These are phyloP conservation scores for Erythrophleum fordii DNA, from an alignment of 306 rosid genomes.

Conservation along the genomic window DNA sequence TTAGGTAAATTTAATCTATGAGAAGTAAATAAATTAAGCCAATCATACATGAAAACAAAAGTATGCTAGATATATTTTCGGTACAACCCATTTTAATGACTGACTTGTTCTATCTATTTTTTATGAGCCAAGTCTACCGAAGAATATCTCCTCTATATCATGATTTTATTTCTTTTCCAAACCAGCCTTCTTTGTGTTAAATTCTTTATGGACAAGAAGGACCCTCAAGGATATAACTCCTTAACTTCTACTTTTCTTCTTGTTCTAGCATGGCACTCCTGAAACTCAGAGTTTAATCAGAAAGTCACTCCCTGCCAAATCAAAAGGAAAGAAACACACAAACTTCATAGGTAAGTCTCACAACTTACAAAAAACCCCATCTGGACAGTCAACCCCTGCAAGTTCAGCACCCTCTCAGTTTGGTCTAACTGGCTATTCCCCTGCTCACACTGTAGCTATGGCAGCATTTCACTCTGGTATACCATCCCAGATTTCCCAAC, in stretches of 20 bases:
- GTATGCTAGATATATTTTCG: too few species aligned
- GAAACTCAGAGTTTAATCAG: conserved; percentile 48
- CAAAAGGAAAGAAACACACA: conserved; percentile 55
- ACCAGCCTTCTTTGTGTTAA: background rate
- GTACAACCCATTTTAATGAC: too few species aligned
- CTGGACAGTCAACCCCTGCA: conserved; percentile 35
- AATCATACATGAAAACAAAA: too few species aligned
- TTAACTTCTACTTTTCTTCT: conserved; percentile 13
- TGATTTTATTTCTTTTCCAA: background rate
- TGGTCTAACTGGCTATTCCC: conserved; percentile 56
- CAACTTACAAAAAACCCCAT: conserved; percentile 31
- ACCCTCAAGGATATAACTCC: too few species aligned
- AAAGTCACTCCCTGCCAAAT: conserved; percentile 47
- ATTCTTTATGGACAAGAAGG: background rate
- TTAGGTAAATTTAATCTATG: background rate
- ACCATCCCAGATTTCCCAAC: conserved; percentile 50
- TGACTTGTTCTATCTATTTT: too few species aligned
- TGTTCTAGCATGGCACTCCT: conserved; percentile 51
- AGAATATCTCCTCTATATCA: too few species aligned
- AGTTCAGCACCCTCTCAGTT: conserved; percentile 50
- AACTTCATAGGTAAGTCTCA: conserved; percentile 45
- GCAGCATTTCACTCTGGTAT: conserved; percentile 51
- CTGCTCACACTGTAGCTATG: conserved; percentile 51
- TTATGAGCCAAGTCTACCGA: too few species aligned
- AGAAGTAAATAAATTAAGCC: too few species aligned